Base-by-base conservation (phyloP, 148 eudicot genomes). In the Rhododendron ferrugineum region DNA sequence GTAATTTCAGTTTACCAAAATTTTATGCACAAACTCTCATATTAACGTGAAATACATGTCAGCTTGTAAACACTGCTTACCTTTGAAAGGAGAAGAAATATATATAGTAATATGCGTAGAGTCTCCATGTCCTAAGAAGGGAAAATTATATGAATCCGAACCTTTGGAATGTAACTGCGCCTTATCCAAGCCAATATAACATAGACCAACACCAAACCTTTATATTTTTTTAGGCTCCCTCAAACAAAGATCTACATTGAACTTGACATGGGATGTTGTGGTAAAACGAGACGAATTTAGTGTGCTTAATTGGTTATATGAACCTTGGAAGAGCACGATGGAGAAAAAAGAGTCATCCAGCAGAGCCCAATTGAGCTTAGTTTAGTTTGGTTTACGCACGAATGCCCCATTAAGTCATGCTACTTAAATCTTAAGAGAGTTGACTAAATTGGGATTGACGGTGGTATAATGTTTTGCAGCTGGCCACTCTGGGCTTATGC, bases 401-500 rank as follows among this genome's bases (percentile, higher is more conserved):
- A 78, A 46, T 47, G 36, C 81, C 58, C 20, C 36, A 11, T 11
- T 23, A 36, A 74, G 22, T 40, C 52, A 77, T 77, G 80, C 32
- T 44, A 47, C 16, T 15, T 78, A 18, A 44, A 46, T 47, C 34
- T 46, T n/a, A 20, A 30, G 5, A 6, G 58, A 78, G 28, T 78
- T 47, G 28, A 78, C 56, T 78, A 47, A 78, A 23, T 54, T 36
- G 34, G 22, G 52, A 72, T 44, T 70, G 18, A 70, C 36, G 22
- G 9, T 80, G 28, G 73, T 23, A 88, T 73, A 18, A 66, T 86
- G 84, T 86, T 84, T 64, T 93, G 95, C 98, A 97, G 99, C 88
- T 97, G 98, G 95, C 98, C 95, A 70, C 94, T 97, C 5, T 97
- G 99, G 99, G 98, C 91, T 75, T 97, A 97, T 89, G 94, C 98